Percentiles rank a stretch among this genome's conserved stretches.
These are phyloP conservation scores for Cymbopogon flexuosus DNA, from an alignment of 202 grass and related monocot species.

Conservation along the genomic window DNA sequence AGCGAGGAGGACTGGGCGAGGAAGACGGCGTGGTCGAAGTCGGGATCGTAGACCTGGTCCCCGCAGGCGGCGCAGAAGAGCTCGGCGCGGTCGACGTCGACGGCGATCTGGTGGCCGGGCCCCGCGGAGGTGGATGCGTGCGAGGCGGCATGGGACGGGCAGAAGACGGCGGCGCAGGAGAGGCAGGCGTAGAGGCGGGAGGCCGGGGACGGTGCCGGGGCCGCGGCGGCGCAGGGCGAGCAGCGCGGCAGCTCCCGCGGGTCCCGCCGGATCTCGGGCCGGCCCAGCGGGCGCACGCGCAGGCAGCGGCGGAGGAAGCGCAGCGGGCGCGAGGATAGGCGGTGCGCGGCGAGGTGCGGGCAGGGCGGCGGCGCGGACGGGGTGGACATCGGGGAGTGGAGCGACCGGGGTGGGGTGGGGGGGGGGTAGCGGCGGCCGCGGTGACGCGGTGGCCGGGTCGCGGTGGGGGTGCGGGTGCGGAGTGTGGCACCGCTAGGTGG, in stretches of 20 bases:
- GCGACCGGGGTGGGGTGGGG: too few species aligned
- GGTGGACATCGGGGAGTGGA: slow-evolving; percentile 34
- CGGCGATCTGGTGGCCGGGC: slow-evolving; percentile 75
- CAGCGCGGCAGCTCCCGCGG: slow-evolving; percentile 53
- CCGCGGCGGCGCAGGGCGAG: slow-evolving; percentile 33
- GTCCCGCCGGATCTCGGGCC: slow-evolving; percentile 63
- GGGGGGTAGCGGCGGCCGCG: not conserved
- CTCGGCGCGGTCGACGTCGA: slow-evolving; percentile 86
- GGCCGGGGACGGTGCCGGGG: not conserved
- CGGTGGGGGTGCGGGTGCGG: too few species aligned
- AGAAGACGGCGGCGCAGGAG: slow-evolving; percentile 71
- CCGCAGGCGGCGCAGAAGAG: slow-evolving; percentile 77
- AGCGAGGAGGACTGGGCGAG: slow-evolving; percentile 53
- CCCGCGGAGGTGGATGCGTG: slow-evolving; percentile 37
- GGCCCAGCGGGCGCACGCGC: slow-evolving; percentile 63
- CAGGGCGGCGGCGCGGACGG: slow-evolving; percentile 53
- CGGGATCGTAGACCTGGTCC: slow-evolving; percentile 86
- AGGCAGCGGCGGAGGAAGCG: slow-evolving; percentile 84
- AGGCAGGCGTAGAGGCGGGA: slow-evolving; percentile 73
- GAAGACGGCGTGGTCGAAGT: slow-evolving; percentile 83
- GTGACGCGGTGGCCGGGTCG: not conserved
- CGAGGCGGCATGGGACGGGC: slow-evolving; percentile 47
- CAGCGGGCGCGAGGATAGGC: slow-evolving; percentile 42
- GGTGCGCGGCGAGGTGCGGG: slow-evolving; percentile 68
- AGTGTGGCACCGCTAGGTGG: too few species aligned